Percentiles rank a stretch among this genome's conserved stretches.
Conservation (phyloP, 169 alveolate species). For the Cryptosporidium meleagridis region DNA sequence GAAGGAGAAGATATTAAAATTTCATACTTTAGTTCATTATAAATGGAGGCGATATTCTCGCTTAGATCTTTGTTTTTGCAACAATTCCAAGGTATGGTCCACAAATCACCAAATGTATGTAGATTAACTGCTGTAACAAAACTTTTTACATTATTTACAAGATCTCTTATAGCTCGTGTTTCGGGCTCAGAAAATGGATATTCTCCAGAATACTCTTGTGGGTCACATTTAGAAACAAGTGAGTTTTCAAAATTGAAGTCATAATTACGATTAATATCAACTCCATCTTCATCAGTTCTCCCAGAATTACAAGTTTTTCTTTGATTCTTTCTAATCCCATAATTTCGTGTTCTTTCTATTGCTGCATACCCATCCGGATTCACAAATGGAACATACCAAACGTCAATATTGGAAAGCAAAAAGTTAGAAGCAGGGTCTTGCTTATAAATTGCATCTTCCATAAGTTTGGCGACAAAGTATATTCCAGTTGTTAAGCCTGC, state of each 20-base stretch:
- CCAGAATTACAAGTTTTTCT: slow-evolving; percentile 69
- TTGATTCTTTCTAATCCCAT: slow-evolving; percentile 60
- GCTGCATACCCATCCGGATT: slow-evolving; percentile 79
- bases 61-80: slow-evolving; percentile 62
- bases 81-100: slow-evolving; percentile 79
- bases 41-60: slow-evolving; percentile 29
- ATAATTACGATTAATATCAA: slow-evolving; percentile 76
- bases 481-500: slow-evolving; percentile 55
- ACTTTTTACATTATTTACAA: slow-evolving; percentile 6
- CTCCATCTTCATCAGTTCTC: slow-evolving; percentile 42
- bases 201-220: slow-evolving; percentile 76
- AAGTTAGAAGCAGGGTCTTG: slow-evolving; percentile 4
- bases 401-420: slow-evolving; percentile 7
- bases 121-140: slow-evolving; percentile 73
- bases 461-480: slow-evolving; percentile 21
- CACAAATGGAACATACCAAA: slow-evolving; percentile 74
- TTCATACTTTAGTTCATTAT: slow-evolving; percentile 63
- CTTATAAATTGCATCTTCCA: slow-evolving; percentile 40
- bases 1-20: slow-evolving; percentile 54
- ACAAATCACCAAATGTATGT: slow-evolving; percentile 77
- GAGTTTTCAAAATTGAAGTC: slow-evolving; percentile 34
- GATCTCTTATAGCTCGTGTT: slow-evolving; percentile 72
- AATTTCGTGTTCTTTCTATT: slow-evolving; percentile 40
- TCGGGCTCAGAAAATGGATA: slow-evolving; percentile 79
- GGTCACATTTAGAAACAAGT: slow-evolving; percentile 32